Evolutionary conservation across 352 stramenopile genomes (phyloP), one percentile per base, ranked within the genome.

Genomic region (Aphanomyces euteiches): DNA sequence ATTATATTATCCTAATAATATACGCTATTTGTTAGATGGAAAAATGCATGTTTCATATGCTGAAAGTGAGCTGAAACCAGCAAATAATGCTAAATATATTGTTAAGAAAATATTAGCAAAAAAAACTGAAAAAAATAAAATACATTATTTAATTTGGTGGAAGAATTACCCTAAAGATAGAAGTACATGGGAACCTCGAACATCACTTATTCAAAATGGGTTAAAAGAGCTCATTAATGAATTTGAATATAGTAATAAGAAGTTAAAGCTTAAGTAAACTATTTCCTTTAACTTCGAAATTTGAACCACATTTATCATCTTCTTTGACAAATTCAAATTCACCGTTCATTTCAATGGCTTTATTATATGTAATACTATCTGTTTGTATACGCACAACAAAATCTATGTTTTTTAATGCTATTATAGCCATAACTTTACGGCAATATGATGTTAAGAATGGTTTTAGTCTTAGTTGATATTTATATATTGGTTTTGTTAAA

Each of bases 81-180:
- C 56, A 19, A 61, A 2, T 19, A 61, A 61, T 61, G 56, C 56
- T 2, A 61, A 61, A 2, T 61, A 61, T 61, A 61, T 61, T 19
- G 56, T 61, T 36, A 61, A 61, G 19, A 19, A 13, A 19, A 61
- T 61, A 2, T 61, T 61, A 61, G 12, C 1, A 1, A 61, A 61
- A 61, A n/a, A 61, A 19, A 48, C 13, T 19, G 56, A 61, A 61
- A 61, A 61, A 61, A 61, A 21, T 53, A 61, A 53, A 61, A 61
- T 48, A 19, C 2, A 61, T 61, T 61, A 61, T 61, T 48, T 61
- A 19, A 61, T 61, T 19, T 61, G 56, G 56, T 61, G 56, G 56
- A 19, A 13, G 13, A 61, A 61, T 61, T 61, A 61, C 21, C 19
- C 56, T 2, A 61, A 61, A 61, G 56, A 61, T 2, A 61, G 56